These are phyloP conservation scores for Talaromyces sp. DNA, from an alignment of 2,329 filamentous ascomycete genomes.

Conservation along the genomic window DNA sequence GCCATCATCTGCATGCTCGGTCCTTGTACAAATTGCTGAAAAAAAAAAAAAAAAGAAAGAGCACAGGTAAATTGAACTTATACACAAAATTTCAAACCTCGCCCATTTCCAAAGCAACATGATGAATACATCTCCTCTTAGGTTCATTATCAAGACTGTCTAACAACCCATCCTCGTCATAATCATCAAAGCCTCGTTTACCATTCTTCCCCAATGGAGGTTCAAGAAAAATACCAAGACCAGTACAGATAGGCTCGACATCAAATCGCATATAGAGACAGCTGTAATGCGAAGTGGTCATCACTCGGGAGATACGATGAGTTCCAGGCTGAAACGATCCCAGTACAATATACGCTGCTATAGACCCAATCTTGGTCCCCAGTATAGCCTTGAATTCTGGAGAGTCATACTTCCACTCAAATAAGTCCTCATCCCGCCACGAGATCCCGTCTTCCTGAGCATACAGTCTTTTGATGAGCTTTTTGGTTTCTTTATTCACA, in stretches of 20 bases:
- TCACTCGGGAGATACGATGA: not conserved
- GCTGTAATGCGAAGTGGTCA: not conserved
- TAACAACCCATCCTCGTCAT: too few relatives aligned
- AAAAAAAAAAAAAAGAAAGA: too few relatives aligned
- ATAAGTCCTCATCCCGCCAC: not conserved
- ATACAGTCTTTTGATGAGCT: not conserved
- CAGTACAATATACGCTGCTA: not conserved
- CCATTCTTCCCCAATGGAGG: not conserved
- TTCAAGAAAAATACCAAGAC: not conserved
- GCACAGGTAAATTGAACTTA: too few relatives aligned
- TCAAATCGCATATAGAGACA: slow-evolving; percentile 3
- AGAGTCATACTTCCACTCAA: not conserved
- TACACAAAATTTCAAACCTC: too few relatives aligned
- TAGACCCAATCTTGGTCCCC: not conserved
- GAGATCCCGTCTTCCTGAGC: not conserved
- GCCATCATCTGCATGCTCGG: too few relatives aligned
- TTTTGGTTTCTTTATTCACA: not conserved
- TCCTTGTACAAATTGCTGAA: too few relatives aligned
- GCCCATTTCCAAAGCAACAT: too few relatives aligned
- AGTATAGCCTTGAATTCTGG: not conserved
- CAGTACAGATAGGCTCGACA: not conserved
- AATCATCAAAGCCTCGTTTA: not conserved
- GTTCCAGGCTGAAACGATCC: not conserved
- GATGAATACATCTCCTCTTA: too few relatives aligned
- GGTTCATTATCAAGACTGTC: too few relatives aligned